Base-by-base conservation (phyloP, 2,329 filamentous ascomycete species). In the Chalaropsis ovoidea region DNA sequence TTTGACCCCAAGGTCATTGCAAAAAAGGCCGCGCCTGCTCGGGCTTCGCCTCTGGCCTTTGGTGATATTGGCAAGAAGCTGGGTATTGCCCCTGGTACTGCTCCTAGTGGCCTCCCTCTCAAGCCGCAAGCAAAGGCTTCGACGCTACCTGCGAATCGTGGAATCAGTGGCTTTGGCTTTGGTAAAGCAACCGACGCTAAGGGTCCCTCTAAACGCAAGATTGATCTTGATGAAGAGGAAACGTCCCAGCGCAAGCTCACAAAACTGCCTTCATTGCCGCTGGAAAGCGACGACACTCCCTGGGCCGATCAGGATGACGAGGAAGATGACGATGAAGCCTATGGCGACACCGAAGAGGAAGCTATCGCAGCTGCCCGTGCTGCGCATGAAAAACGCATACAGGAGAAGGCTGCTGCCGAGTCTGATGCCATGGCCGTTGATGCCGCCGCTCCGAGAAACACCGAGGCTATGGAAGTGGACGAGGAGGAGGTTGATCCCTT, bases 211-310 rank as follows among this genome's bases (percentile, higher is more conserved):
- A 90, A 90, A 72, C 87, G 86, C 70, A 90, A 89, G 68, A 79
- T 95, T 24, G 86, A 91, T 70, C 86, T 96, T 70, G 92, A 89
- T 68, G 93, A 96, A 72, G 93, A 96, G 71, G 90, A 95, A 71
- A 86, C 85, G 41, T 88, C 87, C 1, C 86, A 89, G 72, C 89
- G 91, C 74, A 96, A 95, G 77, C 83, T 99, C 69, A 90, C 90
- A 73, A 94, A 92, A 76, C 85, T 99, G 68, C 92, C 93, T 67
- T 87, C 87, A 69, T 84, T 89, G 67, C 83, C 87, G 64, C 79
- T 89, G 64, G 83, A 86, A 72, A 82, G 80, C 68, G 82, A 86
- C 69, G 79, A 82, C 73, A 80, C 81, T 67, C 80, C 82, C 70
- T 82, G 85, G 73, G 81, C 78, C 71, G 81, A 82, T 72, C 81